A percentile compares a stretch with the other conserved stretches of the same genome.
Conservation (phyloP, 2,329 filamentous ascomycete genomes). For the Cladorrhinum sp. region DNA sequence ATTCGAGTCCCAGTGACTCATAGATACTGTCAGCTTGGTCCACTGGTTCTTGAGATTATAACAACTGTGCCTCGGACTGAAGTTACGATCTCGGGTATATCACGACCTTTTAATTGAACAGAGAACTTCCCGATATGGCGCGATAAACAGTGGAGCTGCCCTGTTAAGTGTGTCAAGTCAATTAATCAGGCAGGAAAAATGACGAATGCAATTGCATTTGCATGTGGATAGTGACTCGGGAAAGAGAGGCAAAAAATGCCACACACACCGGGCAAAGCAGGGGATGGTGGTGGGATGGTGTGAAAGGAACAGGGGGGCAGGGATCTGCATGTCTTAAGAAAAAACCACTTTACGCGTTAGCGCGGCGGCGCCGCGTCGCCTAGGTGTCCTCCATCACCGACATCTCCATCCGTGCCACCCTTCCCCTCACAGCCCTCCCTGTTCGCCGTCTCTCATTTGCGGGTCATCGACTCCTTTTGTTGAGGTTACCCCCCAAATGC, state of each 20-base stretch:
- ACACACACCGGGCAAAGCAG: not conserved
- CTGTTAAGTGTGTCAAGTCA: not conserved
- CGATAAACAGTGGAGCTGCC: not conserved
- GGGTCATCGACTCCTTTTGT: slow-evolving; percentile 22
- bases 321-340: slow-evolving; percentile 25
- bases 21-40: not conserved
- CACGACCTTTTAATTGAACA: not conserved
- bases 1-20: slow-evolving; percentile 28
- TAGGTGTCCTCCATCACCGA: slow-evolving; percentile 19
- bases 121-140: not conserved
- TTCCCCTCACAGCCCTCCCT: not conserved
- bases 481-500: slow-evolving; percentile 16
- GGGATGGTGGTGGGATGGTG: not conserved
- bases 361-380: slow-evolving; percentile 28
- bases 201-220: not conserved
- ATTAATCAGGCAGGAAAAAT: not conserved
- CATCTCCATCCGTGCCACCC: slow-evolving; percentile 4
- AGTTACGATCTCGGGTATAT: slow-evolving; percentile 1
- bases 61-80: not conserved
- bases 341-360: slow-evolving; percentile 34
- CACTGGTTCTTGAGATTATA: not conserved
- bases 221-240: not conserved
- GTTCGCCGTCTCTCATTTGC: slow-evolving; percentile 1
- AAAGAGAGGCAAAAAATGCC: not conserved
- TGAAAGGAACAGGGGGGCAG: slow-evolving; percentile 18